Evolutionary conservation across 768 basidiomycete species (phyloP).

Genomic region (Leccinum imitatum): DNA sequence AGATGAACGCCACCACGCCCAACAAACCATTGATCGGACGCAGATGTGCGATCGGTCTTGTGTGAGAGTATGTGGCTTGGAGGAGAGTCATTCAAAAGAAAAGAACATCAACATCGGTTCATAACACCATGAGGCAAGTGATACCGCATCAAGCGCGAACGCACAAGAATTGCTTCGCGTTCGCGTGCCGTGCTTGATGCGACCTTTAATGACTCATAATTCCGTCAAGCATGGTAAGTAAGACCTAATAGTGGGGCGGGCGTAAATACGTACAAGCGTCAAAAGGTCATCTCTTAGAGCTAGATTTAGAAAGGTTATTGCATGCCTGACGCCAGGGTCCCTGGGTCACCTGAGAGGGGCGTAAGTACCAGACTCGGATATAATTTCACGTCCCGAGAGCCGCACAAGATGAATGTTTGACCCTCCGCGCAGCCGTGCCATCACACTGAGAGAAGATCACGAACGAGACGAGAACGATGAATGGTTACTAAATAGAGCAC

Average conservation of each 20-base stretch:
- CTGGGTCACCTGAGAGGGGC: conserved; percentile 7
- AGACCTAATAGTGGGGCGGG: conserved; percentile 23
- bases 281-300: conserved; percentile 3
- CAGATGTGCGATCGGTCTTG: conserved; percentile 20
- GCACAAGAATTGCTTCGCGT: conserved; percentile 6
- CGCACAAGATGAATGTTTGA: background rate
- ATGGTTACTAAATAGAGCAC: background rate
- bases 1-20: conserved; percentile 19
- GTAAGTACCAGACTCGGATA: conserved; percentile 1
- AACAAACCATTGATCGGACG: conserved; percentile 26
- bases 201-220: conserved; percentile 15
- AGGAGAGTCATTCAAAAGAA: conserved; percentile 6
- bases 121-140: conserved; percentile 18
- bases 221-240: conserved; percentile 9
- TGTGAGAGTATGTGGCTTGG: background rate
- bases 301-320: conserved; percentile 21
- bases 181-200: conserved; percentile 12
- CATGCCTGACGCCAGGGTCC: conserved; percentile 11
- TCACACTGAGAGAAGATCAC: conserved; percentile 4
- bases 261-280: conserved; percentile 27
- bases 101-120: conserved; percentile 3
- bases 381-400: background rate
- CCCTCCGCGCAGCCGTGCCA: conserved; percentile 9
- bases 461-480: conserved; percentile 3
- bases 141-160: conserved; percentile 16